Evolutionary conservation across 352 stramenopile species (phyloP).

Genomic region (Phytophthora parvispora): DNA sequence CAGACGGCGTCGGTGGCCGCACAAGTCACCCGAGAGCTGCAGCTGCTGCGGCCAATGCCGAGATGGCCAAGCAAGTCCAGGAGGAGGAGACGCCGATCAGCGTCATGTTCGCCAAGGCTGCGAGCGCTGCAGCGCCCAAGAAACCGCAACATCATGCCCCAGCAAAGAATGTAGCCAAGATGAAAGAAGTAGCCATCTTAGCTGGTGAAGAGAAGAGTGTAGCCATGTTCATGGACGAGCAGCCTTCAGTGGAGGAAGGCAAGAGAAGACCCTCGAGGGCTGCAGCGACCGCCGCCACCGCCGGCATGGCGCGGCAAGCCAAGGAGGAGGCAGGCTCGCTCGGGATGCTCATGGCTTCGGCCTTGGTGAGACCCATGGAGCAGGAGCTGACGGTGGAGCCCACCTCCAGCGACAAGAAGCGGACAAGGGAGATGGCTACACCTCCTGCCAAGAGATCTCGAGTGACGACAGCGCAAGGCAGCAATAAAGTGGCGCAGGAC

Average conservation of each 20-base stretch:
- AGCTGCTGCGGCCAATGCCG: slow-evolving; percentile 6
- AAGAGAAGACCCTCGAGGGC: slow-evolving; percentile 20
- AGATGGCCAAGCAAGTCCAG: slow-evolving; percentile 16
- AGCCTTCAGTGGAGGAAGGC: not conserved
- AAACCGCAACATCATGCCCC: not conserved
- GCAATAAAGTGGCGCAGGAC: slow-evolving; percentile 6
- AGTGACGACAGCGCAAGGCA: not conserved
- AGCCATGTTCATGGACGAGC: not conserved
- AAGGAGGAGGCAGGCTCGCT: slow-evolving; percentile 14
- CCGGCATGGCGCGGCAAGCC: slow-evolving; percentile 18
- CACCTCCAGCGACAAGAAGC: slow-evolving; percentile 17
- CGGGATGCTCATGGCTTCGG: slow-evolving; percentile 8
- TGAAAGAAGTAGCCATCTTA: not conserved
- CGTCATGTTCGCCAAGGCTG: slow-evolving; percentile 4
- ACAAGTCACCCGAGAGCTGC: slow-evolving; percentile 12
- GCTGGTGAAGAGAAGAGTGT: not conserved
- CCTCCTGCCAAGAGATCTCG: slow-evolving; percentile 10
- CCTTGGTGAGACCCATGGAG: not conserved
- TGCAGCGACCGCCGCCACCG: slow-evolving; percentile 24
- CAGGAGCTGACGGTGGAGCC: not conserved
- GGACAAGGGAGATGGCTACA: not conserved
- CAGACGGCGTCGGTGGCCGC: not conserved
- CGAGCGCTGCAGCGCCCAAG: not conserved
- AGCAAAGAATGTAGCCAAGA: not conserved
- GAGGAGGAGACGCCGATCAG: slow-evolving; percentile 2